Evolutionary conservation across 208 protist species (phyloP), one percentile per base, ranked within the genome.

Genomic region (Tetramitus jugosus): DNA sequence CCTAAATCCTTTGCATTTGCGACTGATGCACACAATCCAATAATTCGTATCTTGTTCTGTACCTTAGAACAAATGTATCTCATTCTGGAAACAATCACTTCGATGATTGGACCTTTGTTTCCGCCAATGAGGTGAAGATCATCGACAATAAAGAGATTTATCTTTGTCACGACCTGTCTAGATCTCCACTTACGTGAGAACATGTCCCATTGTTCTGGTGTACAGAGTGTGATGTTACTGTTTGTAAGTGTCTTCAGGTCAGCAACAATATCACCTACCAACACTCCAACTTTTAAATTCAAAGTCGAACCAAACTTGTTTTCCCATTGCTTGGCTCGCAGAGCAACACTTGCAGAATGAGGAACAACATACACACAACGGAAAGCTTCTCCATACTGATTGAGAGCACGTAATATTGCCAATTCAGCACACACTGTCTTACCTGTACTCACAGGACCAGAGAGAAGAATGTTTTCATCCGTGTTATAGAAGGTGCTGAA

Each of bases 151-250:
- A 97, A 76, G 0, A 97, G 74, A 0, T 49, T 69, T 14, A 96
- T 88, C 2, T 65, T 76, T 3, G 52, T 56, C 1, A 91, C 77
- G 52, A 83, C 88, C 3, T 65, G 65, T 78, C 92, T 82, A 31
- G 78, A 83, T 69, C 93, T 83, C 92, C 92, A 98, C 67, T 81
- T 85, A 76, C 94, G 83, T 46, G 80, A 90, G 33, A 97, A 86
- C 46, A 86, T 87, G 86, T 98, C 95, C 91, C 92, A 98, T 71
- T 96, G 95, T 81, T 98, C 93, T 23, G 95, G 93, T 45, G 92
- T 96, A 2, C 92, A 91, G 31, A 89, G 60, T 3, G 96, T 87
- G n/a, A 98, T 84, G 76, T 95, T 79, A 0, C 90, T 83, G 14
- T 45, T 68, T 40, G 86, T 45, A 0, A 91, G 62, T n/a, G 76